These are phyloP conservation scores for Bipolaris cookei DNA, from an alignment of 2,329 filamentous ascomycete genomes.

Conservation along the genomic window DNA sequence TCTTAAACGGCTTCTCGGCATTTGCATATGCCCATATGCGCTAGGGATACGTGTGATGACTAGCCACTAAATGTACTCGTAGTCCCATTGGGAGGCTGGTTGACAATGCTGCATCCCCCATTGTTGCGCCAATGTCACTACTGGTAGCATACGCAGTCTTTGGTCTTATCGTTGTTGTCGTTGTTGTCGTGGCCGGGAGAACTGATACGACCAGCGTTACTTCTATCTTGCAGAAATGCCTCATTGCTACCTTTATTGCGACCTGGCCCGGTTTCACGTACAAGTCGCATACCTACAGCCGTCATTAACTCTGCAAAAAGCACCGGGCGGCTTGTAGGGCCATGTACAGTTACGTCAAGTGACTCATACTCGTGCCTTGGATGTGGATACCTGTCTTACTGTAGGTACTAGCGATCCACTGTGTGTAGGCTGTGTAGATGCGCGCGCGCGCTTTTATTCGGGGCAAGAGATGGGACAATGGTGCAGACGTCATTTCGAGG, in stretches of 20 bases:
- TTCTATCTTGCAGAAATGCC: neutral
- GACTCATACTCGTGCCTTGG: conserved; percentile 15
- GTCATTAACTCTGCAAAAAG: conserved; percentile 1
- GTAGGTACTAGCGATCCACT: conserved; percentile 19
- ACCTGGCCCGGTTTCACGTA: neutral
- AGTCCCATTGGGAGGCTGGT: neutral
- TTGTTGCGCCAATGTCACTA: conserved; percentile 1
- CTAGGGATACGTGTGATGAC: conserved; percentile 1
- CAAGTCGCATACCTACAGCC: conserved; percentile 6
- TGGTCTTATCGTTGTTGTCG: neutral
- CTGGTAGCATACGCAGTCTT: neutral
- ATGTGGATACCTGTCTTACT: conserved; percentile 34
- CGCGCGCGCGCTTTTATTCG: conserved; percentile 18
- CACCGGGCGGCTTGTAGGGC: conserved; percentile 8
- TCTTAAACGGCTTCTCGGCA: conserved; percentile 14
- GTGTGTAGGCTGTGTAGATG: conserved; percentile 21
- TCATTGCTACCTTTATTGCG: neutral
- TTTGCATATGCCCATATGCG: conserved; percentile 2
- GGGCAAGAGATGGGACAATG: neutral
- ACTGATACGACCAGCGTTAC: neutral
- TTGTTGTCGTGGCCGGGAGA: neutral
- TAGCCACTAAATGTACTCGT: conserved; percentile 1
- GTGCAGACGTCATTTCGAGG: conserved; percentile 1
- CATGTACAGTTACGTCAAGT: conserved; percentile 43
- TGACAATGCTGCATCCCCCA: neutral